Evolutionary conservation across 129 eudicot species (phyloP).

Genomic region (Centaurea solstitialis): DNA sequence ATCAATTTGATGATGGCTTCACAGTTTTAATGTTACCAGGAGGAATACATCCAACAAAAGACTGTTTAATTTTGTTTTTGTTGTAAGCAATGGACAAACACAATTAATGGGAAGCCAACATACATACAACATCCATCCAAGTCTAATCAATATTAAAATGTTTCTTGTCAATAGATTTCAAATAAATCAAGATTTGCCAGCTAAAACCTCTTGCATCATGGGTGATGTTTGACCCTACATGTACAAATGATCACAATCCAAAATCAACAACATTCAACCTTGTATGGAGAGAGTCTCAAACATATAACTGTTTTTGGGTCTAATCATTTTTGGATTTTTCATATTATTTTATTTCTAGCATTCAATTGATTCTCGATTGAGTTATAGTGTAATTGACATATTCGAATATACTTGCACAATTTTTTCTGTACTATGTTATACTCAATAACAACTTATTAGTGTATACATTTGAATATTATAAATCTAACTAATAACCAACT

Average conservation of each 20-base stretch:
- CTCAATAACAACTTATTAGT: too few species aligned
- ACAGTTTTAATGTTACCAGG: neutral
- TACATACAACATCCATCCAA: constrained; percentile 19
- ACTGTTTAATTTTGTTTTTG: neutral
- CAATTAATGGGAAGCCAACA: constrained; percentile 9
- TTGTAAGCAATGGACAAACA: neutral
- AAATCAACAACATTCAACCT: neutral
- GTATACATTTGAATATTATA: too few species aligned
- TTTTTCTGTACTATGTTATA: neutral
- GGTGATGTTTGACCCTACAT: constrained; percentile 32
- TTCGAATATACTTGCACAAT: too few species aligned
- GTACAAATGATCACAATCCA: constrained; percentile 22
- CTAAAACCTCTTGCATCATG: constrained; percentile 8
- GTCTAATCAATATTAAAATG: constrained; percentile 10
- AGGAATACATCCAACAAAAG: neutral
- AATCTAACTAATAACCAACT: neutral
- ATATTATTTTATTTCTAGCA: neutral
- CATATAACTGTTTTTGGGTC: constrained; percentile 26
- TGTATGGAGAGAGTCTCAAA: constrained; percentile 16
- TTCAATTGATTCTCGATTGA: too few species aligned
- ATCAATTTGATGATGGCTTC: neutral
- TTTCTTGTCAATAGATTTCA: neutral
- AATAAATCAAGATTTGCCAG: constrained; percentile 24
- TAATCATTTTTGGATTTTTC: constrained; percentile 17
- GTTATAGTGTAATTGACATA: too few species aligned